phyloP scores from a whole-genome alignment of 1,284 basidiomycete species.

The Cerioporus squamosus region DNA sequence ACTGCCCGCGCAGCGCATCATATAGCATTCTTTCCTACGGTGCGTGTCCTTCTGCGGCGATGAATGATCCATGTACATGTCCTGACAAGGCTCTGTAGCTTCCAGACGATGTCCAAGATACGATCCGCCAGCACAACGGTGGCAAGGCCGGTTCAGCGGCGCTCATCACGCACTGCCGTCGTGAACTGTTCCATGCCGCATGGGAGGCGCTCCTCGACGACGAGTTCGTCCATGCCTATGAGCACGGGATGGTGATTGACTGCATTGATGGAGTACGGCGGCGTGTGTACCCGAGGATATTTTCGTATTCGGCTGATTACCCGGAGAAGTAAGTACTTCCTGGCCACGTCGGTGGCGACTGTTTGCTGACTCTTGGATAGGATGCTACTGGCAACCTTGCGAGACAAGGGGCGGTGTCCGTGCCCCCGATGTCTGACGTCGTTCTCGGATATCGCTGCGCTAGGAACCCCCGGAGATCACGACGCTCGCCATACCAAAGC shows the following conservation, averaged over 20 bases:
- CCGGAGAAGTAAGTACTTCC: slow-evolving; percentile 29
- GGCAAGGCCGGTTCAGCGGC: not conserved
- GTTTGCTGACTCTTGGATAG: too few species aligned
- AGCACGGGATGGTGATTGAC: slow-evolving; percentile 32
- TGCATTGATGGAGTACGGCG: slow-evolving; percentile 23
- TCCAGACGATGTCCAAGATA: slow-evolving; percentile 3
- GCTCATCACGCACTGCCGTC: slow-evolving; percentile 24
- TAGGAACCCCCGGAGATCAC: too few species aligned
- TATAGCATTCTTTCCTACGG: slow-evolving; percentile 37
- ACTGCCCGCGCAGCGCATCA: slow-evolving; percentile 12
- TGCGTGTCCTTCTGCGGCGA: slow-evolving; percentile 9
- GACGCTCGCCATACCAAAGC: too few species aligned
- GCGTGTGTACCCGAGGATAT: slow-evolving; percentile 21
- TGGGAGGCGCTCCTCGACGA: slow-evolving; percentile 28
- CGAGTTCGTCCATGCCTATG: slow-evolving; percentile 30
- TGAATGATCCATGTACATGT: not conserved
- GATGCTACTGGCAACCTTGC: too few species aligned
- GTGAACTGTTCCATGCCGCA: slow-evolving; percentile 31
- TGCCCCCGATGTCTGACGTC: too few species aligned
- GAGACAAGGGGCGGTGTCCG: too few species aligned
- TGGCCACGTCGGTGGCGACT: too few species aligned
- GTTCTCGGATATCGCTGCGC: too few species aligned
- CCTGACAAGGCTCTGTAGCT: not conserved
- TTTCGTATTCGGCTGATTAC: slow-evolving; percentile 39
- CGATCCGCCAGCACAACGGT: not conserved